A percentile compares a stretch with the other conserved stretches of the same genome.
Evolutionary conservation across 345 rosid species (phyloP).

Genomic region (Erysimum cheiranthoides): DNA sequence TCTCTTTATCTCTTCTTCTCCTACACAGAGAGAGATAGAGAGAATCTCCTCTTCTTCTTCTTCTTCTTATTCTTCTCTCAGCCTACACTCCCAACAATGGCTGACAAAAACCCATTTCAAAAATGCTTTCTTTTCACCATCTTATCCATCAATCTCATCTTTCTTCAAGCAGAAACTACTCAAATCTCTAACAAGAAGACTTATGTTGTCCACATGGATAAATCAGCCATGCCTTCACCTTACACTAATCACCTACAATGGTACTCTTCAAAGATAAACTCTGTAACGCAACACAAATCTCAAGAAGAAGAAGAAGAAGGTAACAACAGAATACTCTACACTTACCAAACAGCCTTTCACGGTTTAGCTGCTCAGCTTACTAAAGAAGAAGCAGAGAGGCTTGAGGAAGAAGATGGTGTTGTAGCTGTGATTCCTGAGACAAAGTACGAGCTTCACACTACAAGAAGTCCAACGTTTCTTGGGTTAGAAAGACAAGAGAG

Average conservation of each 20-base stretch:
- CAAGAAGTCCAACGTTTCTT: conserved; percentile 75
- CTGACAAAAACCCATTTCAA: conserved; percentile 39
- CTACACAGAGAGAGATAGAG: conserved; percentile 27
- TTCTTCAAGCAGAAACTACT: conserved; percentile 36
- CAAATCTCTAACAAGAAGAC: conserved; percentile 55
- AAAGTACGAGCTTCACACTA: conserved; percentile 71
- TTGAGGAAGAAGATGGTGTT: conserved; percentile 60
- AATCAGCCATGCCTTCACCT: conserved; percentile 70
- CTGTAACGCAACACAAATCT: conserved; percentile 48
- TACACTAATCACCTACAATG: conserved; percentile 66
- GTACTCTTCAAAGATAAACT: conserved; percentile 72
- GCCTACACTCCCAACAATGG: conserved; percentile 46
- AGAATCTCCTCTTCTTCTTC: conserved; percentile 5
- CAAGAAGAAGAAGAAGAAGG: conserved; percentile 44
- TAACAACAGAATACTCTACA: conserved; percentile 65
- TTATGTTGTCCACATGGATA: conserved; percentile 89
- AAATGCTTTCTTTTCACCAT: conserved; percentile 55
- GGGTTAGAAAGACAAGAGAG: conserved; percentile 62
- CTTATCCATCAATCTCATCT: conserved; percentile 43
- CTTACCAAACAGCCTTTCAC: conserved; percentile 64
- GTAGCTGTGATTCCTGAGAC: conserved; percentile 63
- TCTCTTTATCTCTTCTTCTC: conserved; percentile 32
- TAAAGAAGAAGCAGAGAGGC: conserved; percentile 62
- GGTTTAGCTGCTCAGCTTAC: conserved; percentile 70
- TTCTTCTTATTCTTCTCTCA: not conserved